Percentiles rank a stretch among this genome's conserved stretches.
phyloP scores from a whole-genome alignment of 208 protist species.

The Crithidia sp. region DNA sequence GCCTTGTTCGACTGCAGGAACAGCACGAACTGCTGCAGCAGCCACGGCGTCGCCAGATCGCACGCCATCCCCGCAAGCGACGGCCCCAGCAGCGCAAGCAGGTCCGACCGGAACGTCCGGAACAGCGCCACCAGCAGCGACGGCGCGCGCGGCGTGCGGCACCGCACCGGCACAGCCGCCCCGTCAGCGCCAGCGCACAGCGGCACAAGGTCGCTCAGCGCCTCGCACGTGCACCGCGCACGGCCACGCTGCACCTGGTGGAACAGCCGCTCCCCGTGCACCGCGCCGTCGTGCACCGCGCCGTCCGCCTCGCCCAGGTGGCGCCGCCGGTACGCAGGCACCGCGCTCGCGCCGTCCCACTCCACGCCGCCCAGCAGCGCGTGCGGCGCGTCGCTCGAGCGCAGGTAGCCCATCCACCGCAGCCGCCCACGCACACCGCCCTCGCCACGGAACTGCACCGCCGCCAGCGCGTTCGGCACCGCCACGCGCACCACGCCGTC shows the following conservation, averaged over 20 bases:
- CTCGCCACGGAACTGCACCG: slow-evolving; percentile 44
- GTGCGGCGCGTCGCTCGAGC: slow-evolving; percentile 41
- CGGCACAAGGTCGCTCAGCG: slow-evolving; percentile 39
- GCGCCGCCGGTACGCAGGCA: slow-evolving; percentile 15
- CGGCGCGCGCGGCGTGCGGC: slow-evolving; percentile 20
- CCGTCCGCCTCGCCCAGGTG: slow-evolving; percentile 14
- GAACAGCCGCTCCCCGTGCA: slow-evolving; percentile 75
- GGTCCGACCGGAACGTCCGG: slow-evolving; percentile 30
- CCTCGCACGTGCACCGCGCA: slow-evolving; percentile 52
- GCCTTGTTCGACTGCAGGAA: slow-evolving; percentile 30
- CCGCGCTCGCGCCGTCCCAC: slow-evolving; percentile 43
- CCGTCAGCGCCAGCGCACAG: slow-evolving; percentile 21
- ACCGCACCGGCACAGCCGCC: neutral
- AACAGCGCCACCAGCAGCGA: slow-evolving; percentile 48
- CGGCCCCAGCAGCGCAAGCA: slow-evolving; percentile 34
- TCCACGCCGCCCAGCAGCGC: slow-evolving; percentile 62
- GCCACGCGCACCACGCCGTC: slow-evolving; percentile 15
- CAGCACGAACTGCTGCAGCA: slow-evolving; percentile 65
- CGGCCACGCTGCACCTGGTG: slow-evolving; percentile 17
- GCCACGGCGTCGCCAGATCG: slow-evolving; percentile 52
- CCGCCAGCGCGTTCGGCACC: slow-evolving; percentile 20
- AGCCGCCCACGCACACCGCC: slow-evolving; percentile 43
- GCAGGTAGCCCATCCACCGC: slow-evolving; percentile 62
- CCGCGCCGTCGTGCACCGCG: slow-evolving; percentile 35
- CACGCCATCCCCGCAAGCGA: slow-evolving; percentile 53